Conservation (phyloP, 163 green algal genomes). For the Scenedesmus sp. region DNA sequence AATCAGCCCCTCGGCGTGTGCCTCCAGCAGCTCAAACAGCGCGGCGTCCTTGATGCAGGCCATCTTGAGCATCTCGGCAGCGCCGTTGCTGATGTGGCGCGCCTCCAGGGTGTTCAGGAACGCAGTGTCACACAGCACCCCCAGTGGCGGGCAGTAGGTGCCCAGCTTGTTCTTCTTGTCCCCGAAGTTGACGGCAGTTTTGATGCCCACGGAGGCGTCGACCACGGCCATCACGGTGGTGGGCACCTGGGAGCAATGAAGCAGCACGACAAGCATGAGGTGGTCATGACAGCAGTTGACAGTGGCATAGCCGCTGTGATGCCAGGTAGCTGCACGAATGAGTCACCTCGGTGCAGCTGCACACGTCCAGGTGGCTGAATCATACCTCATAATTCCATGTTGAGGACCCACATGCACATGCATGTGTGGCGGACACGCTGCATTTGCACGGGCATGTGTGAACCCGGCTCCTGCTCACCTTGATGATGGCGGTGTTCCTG, state of each 20-base stretch:
- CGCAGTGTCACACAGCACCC: conserved; percentile 62
- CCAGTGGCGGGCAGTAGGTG: conserved; percentile 72
- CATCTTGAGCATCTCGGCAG: conserved; percentile 74
- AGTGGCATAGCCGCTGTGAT: too few relatives aligned
- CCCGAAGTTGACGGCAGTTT: conserved; percentile 78
- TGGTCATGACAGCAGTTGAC: too few relatives aligned
- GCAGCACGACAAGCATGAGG: background rate
- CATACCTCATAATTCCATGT: too few relatives aligned
- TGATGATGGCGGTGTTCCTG: conserved; percentile 70
- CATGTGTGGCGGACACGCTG: background rate
- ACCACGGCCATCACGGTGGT: conserved; percentile 74
- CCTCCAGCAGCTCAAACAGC: conserved; percentile 68
- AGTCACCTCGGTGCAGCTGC: too few relatives aligned
- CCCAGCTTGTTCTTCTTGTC: conserved; percentile 75
- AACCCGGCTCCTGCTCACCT: conserved; percentile 33
- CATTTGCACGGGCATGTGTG: background rate
- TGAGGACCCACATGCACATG: background rate
- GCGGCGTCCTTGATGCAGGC: conserved; percentile 68
- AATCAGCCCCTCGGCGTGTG: conserved; percentile 54
- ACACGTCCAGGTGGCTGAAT: too few relatives aligned
- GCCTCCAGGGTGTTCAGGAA: conserved; percentile 62
- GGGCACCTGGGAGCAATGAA: conserved; percentile 52
- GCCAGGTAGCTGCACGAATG: too few relatives aligned
- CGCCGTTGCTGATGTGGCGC: conserved; percentile 65
- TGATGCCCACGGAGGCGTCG: conserved; percentile 73